Conservation (phyloP, 169 alveolate species). For the Plasmodium knowlesi region DNA sequence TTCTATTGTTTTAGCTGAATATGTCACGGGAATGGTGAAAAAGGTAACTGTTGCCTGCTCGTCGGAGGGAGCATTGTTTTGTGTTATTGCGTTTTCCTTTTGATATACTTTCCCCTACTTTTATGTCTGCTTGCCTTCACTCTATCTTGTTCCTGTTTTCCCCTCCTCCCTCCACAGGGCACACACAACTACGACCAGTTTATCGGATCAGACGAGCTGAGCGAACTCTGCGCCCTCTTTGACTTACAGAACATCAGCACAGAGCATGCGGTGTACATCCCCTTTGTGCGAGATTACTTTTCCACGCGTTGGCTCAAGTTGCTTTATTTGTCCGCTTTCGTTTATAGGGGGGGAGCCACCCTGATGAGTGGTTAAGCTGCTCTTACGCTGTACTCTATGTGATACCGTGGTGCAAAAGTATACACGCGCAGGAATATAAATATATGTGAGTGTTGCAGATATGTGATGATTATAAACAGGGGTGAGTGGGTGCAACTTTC, state of each 20-base stretch:
- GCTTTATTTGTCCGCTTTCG: conserved; percentile 24
- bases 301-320: conserved; percentile 11
- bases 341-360: background rate
- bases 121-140: background rate
- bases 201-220: conserved; percentile 8
- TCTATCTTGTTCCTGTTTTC: background rate
- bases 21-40: conserved; percentile 11
- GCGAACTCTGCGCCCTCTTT: background rate
- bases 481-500: background rate
- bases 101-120: no score
- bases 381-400: background rate
- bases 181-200: conserved; percentile 33
- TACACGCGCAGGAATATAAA: background rate
- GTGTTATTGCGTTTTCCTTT: no score
- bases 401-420: background rate
- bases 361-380: background rate
- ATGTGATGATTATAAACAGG: background rate
- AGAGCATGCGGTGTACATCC: conserved; percentile 31
- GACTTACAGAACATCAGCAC: conserved; percentile 20
- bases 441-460: background rate
- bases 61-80: background rate
- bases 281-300: conserved; percentile 24
- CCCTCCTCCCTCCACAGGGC: conserved; percentile 14
- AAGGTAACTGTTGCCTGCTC: background rate
- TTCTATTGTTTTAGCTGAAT: conserved; percentile 19